These are phyloP conservation scores for Cornus kousa DNA, from an alignment of 148 eudicot species.

Conservation along the genomic window DNA sequence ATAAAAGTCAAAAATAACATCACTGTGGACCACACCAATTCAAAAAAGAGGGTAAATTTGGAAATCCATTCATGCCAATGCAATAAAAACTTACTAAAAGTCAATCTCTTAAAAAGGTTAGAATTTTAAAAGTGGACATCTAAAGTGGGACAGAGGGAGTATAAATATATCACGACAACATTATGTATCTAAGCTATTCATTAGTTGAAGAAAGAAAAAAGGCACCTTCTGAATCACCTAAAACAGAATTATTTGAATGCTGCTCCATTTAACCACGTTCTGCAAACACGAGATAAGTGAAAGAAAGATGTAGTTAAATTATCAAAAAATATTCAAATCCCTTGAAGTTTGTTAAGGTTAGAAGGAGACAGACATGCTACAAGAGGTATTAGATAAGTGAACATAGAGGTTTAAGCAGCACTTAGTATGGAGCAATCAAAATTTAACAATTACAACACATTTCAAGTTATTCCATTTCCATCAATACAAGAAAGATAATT, in stretches of 20 bases:
- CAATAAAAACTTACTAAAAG: too few species aligned
- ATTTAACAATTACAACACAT: neutral
- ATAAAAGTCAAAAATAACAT: too few species aligned
- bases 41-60: too few species aligned
- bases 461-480: neutral
- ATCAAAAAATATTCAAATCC: neutral
- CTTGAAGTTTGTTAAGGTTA: neutral
- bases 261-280: slow-evolving; percentile 40
- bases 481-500: neutral
- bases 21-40: too few species aligned
- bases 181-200: neutral
- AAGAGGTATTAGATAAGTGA: neutral
- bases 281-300: slow-evolving; percentile 11
- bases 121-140: too few species aligned
- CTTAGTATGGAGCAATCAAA: neutral
- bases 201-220: neutral
- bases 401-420: slow-evolving; percentile 4
- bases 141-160: too few species aligned
- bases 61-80: too few species aligned
- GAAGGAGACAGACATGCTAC: neutral
- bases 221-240: slow-evolving; percentile 23
- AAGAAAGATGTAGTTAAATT: neutral
- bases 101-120: too few species aligned
- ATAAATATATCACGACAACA: neutral
- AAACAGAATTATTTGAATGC: slow-evolving; percentile 22